phyloP scores from a whole-genome alignment of 2,329 filamentous ascomycete genomes.

The Botrytis hyacinthi region DNA sequence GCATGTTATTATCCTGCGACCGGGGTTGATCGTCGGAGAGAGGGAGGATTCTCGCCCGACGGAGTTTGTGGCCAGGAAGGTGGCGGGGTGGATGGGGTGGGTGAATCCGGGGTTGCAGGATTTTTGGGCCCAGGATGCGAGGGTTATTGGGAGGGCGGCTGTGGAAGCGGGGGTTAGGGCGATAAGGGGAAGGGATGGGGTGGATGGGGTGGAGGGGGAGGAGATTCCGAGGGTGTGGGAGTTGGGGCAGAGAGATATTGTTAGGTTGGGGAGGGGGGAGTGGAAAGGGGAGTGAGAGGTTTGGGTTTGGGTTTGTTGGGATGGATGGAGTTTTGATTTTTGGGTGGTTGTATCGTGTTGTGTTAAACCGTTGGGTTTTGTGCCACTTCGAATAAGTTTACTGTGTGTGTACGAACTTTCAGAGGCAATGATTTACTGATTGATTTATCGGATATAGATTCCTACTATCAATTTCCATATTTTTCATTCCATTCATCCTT shows the following conservation, averaged over 20 bases:
- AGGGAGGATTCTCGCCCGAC: slow-evolving; percentile 59
- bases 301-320: background rate
- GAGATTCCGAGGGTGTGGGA: slow-evolving; percentile 48
- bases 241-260: slow-evolving; percentile 49
- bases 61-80: slow-evolving; percentile 55
- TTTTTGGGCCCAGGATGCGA: slow-evolving; percentile 63
- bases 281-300: slow-evolving; percentile 24
- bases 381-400: background rate
- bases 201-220: slow-evolving; percentile 38
- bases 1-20: slow-evolving; percentile 72
- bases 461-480: background rate
- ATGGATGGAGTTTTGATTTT: background rate
- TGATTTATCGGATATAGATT: background rate
- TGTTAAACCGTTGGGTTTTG: background rate
- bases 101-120: slow-evolving; percentile 57
- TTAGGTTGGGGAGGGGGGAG: slow-evolving; percentile 49
- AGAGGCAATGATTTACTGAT: background rate
- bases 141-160: slow-evolving; percentile 56
- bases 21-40: slow-evolving; percentile 72
- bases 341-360: background rate
- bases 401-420: background rate
- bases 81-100: slow-evolving; percentile 56
- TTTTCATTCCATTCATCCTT: background rate
- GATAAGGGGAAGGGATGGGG: slow-evolving; percentile 47
- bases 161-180: slow-evolving; percentile 48